Evolutionary conservation across 2,329 filamentous ascomycete species (phyloP).

Genomic region (Macrophomina tecta): DNA sequence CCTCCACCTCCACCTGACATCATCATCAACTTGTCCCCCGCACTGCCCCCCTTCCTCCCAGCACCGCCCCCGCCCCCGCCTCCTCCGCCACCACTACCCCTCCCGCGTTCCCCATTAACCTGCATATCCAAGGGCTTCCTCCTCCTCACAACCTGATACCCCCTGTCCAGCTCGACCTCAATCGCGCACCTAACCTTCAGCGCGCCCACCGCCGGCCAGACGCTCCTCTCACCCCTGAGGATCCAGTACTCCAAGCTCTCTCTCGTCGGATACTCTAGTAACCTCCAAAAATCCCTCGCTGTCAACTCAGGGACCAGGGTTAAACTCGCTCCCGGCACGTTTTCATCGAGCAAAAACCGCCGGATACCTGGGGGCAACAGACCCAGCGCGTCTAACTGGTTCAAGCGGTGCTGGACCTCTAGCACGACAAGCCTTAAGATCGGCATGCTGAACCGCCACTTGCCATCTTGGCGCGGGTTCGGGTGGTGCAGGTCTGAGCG

Average conservation of each 20-base stretch:
- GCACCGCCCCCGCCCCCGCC: background rate
- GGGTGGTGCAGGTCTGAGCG: slow-evolving; percentile 81
- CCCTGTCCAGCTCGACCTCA: slow-evolving; percentile 84
- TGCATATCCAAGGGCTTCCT: slow-evolving; percentile 50
- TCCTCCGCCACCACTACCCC: background rate
- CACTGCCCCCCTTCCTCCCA: background rate
- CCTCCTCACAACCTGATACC: slow-evolving; percentile 79
- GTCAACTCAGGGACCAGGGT: slow-evolving; percentile 83
- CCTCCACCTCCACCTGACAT: background rate
- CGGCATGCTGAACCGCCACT: slow-evolving; percentile 63
- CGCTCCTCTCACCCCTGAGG: slow-evolving; percentile 78
- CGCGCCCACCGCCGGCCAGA: slow-evolving; percentile 88
- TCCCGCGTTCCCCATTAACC: slow-evolving; percentile 31
- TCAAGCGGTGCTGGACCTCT: slow-evolving; percentile 79
- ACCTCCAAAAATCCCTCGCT: slow-evolving; percentile 72
- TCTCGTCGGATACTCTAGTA: slow-evolving; percentile 82
- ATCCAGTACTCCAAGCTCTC: slow-evolving; percentile 86
- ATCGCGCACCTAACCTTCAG: slow-evolving; percentile 82
- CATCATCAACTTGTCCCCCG: background rate
- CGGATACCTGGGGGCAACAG: slow-evolving; percentile 73
- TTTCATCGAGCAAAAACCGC: slow-evolving; percentile 81
- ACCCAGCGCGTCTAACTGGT: slow-evolving; percentile 79
- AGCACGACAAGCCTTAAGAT: slow-evolving; percentile 71
- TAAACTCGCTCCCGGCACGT: slow-evolving; percentile 76
- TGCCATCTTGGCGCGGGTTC: slow-evolving; percentile 62